Evolutionary conservation across 1,284 basidiomycete species (phyloP).

Genomic region (Prillingera fragicola): DNA sequence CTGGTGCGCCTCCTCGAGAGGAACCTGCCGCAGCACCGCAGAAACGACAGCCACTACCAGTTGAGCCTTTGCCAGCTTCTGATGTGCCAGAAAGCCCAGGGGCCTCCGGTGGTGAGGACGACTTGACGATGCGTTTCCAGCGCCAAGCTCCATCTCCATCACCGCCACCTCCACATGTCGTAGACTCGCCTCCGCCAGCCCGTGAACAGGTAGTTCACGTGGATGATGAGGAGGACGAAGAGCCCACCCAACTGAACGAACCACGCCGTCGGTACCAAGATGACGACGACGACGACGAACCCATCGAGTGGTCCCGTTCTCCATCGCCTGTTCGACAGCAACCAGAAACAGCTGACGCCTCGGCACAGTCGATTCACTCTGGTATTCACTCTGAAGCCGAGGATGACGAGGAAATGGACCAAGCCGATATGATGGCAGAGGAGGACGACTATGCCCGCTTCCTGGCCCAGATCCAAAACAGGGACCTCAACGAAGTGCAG

Average conservation of each 20-base stretch:
- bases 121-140: no score
- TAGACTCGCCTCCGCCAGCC: no score
- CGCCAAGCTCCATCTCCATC: background rate
- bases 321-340: slow-evolving; percentile 32
- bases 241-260: background rate
- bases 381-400: slow-evolving; percentile 15
- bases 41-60: background rate
- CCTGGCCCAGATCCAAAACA: slow-evolving; percentile 80
- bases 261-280: background rate
- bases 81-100: no score
- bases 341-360: background rate
- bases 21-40: background rate
- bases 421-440: slow-evolving; percentile 63
- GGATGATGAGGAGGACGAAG: slow-evolving; percentile 11
- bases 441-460: slow-evolving; percentile 88
- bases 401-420: slow-evolving; percentile 57
- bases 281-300: slow-evolving; percentile 30
- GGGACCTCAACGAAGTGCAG: slow-evolving; percentile 70
- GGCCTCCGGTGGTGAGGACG: slow-evolving; percentile 16
- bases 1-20: background rate
- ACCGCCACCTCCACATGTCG: no score
- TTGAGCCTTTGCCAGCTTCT: background rate
- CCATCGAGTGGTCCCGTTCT: slow-evolving; percentile 44
- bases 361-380: background rate
- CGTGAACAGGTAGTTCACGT: slow-evolving; percentile 10